Evolutionary conservation across 1,139 yeast species (phyloP).

Genomic region (Suhomyces bolitotheri): DNA sequence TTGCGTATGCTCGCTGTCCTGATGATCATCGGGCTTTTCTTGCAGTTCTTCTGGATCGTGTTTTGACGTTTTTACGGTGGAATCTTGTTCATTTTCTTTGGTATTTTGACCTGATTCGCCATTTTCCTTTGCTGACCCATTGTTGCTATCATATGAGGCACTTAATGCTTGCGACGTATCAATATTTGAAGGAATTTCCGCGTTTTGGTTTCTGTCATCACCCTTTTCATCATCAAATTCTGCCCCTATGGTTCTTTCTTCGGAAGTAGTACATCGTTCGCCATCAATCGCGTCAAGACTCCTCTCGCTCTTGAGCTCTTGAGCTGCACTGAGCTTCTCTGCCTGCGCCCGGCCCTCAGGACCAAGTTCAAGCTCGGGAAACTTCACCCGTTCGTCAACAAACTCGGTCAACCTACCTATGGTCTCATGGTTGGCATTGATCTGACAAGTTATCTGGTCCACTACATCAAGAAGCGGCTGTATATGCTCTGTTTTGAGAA

Average conservation of each 20-base stretch:
- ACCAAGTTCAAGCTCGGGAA: constrained; percentile 20
- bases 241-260: neutral
- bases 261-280: neutral
- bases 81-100: neutral
- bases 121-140: neutral
- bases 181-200: neutral
- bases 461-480: constrained; percentile 31
- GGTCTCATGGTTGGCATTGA: constrained; percentile 27
- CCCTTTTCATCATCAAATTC: neutral
- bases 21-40: neutral
- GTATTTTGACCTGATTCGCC: neutral
- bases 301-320: no score
- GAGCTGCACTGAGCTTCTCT: constrained; percentile 1
- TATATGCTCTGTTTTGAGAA: constrained; percentile 41
- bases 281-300: no score
- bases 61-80: neutral
- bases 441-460: constrained; percentile 23
- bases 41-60: neutral
- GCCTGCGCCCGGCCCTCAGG: no score
- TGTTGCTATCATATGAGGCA: neutral
- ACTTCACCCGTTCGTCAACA: constrained; percentile 26
- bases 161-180: neutral
- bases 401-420: constrained; percentile 25
- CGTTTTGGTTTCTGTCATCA: no score
- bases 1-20: constrained; percentile 2